Conservation (phyloP, 306 rosid species). For the Chamaecrista fasciculata region DNA sequence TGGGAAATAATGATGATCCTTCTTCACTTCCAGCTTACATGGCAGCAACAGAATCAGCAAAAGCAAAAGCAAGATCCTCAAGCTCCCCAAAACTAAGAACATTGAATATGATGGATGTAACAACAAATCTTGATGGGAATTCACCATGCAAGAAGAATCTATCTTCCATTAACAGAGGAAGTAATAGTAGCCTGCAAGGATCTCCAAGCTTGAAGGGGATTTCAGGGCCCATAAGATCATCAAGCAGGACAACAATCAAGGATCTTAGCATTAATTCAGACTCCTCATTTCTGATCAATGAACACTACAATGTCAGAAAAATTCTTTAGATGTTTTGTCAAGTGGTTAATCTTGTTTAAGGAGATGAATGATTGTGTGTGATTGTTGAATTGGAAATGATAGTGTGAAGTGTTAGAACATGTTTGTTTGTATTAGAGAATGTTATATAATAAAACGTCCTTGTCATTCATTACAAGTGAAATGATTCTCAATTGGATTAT, state of each 20-base stretch:
- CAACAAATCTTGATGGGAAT: constrained; percentile 48
- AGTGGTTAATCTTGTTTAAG: no score
- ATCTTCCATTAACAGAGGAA: constrained; percentile 47
- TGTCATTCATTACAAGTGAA: no score
- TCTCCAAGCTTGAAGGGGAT: constrained; percentile 84
- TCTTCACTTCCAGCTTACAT: constrained; percentile 76
- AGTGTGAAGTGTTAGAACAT: no score
- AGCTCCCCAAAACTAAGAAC: constrained; percentile 75
- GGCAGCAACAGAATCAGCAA: constrained; percentile 96
- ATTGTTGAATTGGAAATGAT: no score
- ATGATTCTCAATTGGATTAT: no score
- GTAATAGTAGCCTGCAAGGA: constrained; percentile 41
- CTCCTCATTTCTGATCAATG: constrained; percentile 49
- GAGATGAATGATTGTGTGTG: no score
- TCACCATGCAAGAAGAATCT: constrained; percentile 81
- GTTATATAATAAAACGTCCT: no score
- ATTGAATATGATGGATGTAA: constrained; percentile 47
- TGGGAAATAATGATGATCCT: constrained; percentile 61
- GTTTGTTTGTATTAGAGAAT: no score
- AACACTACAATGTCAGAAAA: not conserved
- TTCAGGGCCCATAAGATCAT: constrained; percentile 75
- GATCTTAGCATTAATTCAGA: constrained; percentile 80
- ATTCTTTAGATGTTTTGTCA: not conserved
- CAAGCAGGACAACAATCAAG: constrained; percentile 45
- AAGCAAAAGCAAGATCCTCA: constrained; percentile 64